A percentile compares a stretch with the other conserved stretches of the same genome.
These are phyloP conservation scores for Colletotrichum destructivum DNA, from an alignment of 2,329 filamentous ascomycete genomes.

Conservation along the genomic window DNA sequence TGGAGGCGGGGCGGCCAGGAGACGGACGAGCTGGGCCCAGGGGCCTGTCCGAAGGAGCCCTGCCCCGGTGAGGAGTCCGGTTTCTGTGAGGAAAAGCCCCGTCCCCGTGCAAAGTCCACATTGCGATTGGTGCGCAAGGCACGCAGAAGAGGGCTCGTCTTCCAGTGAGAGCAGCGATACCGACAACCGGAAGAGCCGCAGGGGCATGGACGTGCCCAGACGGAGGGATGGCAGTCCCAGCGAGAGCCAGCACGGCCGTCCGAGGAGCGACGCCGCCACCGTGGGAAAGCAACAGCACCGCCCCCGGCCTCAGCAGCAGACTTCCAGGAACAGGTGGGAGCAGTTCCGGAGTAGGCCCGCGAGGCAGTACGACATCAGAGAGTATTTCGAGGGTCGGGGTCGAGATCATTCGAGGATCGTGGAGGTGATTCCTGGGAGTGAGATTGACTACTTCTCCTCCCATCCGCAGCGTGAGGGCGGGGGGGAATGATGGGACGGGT, in stretches of 20 bases:
- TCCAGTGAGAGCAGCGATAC: constrained; percentile 6
- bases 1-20: constrained; percentile 22
- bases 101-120: neutral
- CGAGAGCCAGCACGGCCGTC: neutral
- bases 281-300: constrained; percentile 14
- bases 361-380: constrained; percentile 24
- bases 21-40: constrained; percentile 10
- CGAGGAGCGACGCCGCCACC: constrained; percentile 27
- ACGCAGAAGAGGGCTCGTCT: constrained; percentile 3
- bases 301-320: neutral
- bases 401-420: constrained; percentile 21
- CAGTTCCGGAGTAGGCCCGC: constrained; percentile 2
- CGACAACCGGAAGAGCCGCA: neutral
- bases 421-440: constrained; percentile 34
- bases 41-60: constrained; percentile 13
- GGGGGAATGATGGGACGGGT: neutral
- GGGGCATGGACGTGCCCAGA: neutral
- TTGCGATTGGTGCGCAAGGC: neutral
- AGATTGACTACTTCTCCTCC: constrained; percentile 13
- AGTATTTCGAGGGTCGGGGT: constrained; percentile 18
- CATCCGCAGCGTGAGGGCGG: neutral
- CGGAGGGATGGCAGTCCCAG: constrained; percentile 2
- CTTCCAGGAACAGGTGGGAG: constrained; percentile 27
- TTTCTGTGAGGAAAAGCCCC: neutral
- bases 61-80: constrained; percentile 2